These are phyloP conservation scores for Acacia melanoxylon DNA, from an alignment of 306 rosid species.

Conservation along the genomic window DNA sequence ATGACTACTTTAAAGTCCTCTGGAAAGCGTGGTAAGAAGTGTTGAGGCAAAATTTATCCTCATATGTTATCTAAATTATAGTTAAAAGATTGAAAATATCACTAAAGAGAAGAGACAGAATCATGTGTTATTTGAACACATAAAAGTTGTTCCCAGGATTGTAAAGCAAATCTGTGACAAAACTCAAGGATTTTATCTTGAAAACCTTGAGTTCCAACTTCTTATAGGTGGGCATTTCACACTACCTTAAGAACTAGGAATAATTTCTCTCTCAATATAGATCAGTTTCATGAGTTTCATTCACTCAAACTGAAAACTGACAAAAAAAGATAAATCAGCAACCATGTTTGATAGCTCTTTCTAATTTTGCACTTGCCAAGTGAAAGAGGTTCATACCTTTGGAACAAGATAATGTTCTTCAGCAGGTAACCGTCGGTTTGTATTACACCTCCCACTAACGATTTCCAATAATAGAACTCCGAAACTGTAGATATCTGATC, in stretches of 20 bases:
- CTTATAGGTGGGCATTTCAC: slow-evolving; percentile 7
- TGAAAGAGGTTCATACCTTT: slow-evolving; percentile 47
- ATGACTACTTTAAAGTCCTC: too few species aligned
- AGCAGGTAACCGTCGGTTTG: slow-evolving; percentile 60
- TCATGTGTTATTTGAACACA: slow-evolving; percentile 17
- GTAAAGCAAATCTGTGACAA: not conserved
- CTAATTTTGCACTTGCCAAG: slow-evolving; percentile 13
- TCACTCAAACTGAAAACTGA: not conserved
- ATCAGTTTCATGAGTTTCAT: slow-evolving; percentile 5
- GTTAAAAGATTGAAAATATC: slow-evolving; percentile 7
- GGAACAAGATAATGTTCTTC: slow-evolving; percentile 72
- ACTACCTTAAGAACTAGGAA: not conserved
- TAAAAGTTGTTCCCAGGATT: not conserved
- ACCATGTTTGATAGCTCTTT: not conserved
- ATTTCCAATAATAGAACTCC: slow-evolving; percentile 79
- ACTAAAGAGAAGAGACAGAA: not conserved
- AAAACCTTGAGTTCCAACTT: not conserved
- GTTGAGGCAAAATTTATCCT: not conserved
- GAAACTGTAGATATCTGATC: slow-evolving; percentile 81
- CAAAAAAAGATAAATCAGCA: not conserved
- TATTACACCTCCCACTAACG: slow-evolving; percentile 77
- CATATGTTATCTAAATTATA: not conserved
- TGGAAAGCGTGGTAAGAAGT: too few species aligned
- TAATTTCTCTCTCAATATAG: slow-evolving; percentile 10
- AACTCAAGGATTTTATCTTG: not conserved